Percentiles rank a stretch among this genome's conserved stretches.
These are phyloP conservation scores for Leersia perrieri DNA, from an alignment of 176 grass and related monocot genomes.

Conservation along the genomic window DNA sequence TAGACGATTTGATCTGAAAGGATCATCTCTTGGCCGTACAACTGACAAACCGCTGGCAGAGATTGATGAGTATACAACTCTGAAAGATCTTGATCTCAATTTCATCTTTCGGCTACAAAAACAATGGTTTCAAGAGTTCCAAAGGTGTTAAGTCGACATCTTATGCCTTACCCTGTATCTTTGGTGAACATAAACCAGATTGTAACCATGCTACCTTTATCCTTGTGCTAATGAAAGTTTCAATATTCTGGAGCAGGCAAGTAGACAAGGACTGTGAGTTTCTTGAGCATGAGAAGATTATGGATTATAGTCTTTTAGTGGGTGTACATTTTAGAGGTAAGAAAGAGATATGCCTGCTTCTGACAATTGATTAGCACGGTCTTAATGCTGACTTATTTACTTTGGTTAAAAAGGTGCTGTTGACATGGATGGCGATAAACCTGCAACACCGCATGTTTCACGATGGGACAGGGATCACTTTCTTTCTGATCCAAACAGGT, in stretches of 20 bases:
- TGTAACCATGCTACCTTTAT: constrained; percentile 21
- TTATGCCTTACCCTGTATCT: constrained; percentile 11
- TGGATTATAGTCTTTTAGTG: constrained; percentile 95
- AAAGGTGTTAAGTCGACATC: constrained; percentile 50
- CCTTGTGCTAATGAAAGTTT: constrained; percentile 36
- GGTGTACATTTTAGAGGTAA: constrained; percentile 88
- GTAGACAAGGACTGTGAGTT: constrained; percentile 82
- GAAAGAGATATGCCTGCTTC: constrained; percentile 15
- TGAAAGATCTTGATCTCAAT: constrained; percentile 98
- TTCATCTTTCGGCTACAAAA: constrained; percentile 81
- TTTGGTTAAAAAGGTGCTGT: constrained; percentile 56
- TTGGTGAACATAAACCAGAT: background rate
- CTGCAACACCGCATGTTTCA: constrained; percentile 59
- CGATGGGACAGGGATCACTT: constrained; percentile 76
- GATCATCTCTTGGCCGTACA: constrained; percentile 79
- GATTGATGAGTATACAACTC: constrained; percentile 88
- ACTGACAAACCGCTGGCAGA: constrained; percentile 70
- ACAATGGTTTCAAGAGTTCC: constrained; percentile 75
- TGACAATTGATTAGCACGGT: constrained; percentile 35
- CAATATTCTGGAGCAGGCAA: constrained; percentile 63
- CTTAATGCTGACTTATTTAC: constrained; percentile 30
- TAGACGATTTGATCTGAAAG: constrained; percentile 93
- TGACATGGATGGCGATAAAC: constrained; percentile 53
- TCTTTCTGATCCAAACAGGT: constrained; percentile 86
- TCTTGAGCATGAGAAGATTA: constrained; percentile 87